Base-by-base conservation (phyloP, 1,139 yeast species). In the Petasospora fabianii region DNA sequence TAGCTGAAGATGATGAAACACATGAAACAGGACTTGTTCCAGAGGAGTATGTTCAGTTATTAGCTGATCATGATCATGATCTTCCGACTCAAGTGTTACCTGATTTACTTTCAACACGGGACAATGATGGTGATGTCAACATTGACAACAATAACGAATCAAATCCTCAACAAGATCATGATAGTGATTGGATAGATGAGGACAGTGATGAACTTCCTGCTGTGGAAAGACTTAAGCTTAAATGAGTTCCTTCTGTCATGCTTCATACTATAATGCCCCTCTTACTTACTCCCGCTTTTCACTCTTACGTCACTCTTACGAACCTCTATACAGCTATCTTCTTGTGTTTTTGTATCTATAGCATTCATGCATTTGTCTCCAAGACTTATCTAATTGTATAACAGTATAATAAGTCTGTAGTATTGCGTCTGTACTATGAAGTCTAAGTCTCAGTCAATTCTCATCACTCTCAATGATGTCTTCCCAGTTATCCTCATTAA, bases 1-100 rank as follows among this genome's bases (percentile, higher is more conserved):
- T 92, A 35, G 97, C 97, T 0, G 86, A 82, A 51, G 90, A 85
- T 55, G 71, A 61, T 24, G 73, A 84, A 4, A 90, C n/a, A n/a
- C n/a, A 88, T 1, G 84, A 81, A 50, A 85, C 95, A 21, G 99
- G 99, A 2, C 73, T 92, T 38, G 96, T 92, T 6, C 99, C 99
- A 1, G 96, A 90, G 56, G 96, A 86, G 54, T 92, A 88, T 55
- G 96, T 92, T 32, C 84, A 83, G 47, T 66, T 82, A 39, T 6
- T 37, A 17, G 18, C 22, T 7, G 40, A 27, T 24, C n/a, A 6
- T 54, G 34, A 24, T 13, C n/a, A 12, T 6, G 75, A 68, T 24
- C 61, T 55, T 18, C 77, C 79, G 8, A 68, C 63, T 47, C 75
- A 71, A n/a, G 69, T 70, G 42, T 53, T 73, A 40, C 77, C 77